phyloP scores from a whole-genome alignment of 257 asterid species.

The Prunella vulgaris region DNA sequence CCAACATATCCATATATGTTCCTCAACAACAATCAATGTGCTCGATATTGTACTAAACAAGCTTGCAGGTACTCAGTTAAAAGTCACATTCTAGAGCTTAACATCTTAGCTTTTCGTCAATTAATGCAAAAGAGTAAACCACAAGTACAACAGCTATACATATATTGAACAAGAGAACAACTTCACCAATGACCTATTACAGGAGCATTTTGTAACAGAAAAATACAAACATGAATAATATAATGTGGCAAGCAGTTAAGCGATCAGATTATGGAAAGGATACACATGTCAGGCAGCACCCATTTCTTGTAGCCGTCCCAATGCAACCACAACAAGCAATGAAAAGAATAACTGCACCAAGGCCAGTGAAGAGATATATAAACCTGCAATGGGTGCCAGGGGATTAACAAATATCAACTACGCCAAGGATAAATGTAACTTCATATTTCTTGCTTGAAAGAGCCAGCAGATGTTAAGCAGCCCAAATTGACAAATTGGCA shows the following conservation, averaged over 20 bases:
- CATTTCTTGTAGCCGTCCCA: conserved; percentile 60
- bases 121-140: neutral
- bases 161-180: conserved; percentile 1
- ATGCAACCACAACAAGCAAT: conserved; percentile 92
- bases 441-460: conserved; percentile 1
- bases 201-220: neutral
- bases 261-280: conserved; percentile 40
- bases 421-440: neutral
- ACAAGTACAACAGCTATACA: neutral
- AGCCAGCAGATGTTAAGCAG: neutral
- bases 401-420: conserved; percentile 8
- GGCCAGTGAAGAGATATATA: conserved; percentile 75
- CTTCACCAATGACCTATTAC: neutral
- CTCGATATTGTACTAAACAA: neutral
- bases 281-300: conserved; percentile 96
- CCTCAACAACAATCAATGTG: neutral
- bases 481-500: neutral
- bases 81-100: neutral
- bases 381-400: conserved; percentile 58
- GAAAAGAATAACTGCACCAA: conserved; percentile 65
- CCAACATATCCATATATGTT: neutral
- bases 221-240: neutral
- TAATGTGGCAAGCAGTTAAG: neutral
- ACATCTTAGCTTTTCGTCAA: neutral
- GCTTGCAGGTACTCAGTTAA: neutral